These are phyloP conservation scores for Fusarium solani-melongenae DNA, from an alignment of 2,329 filamentous ascomycete genomes.

Conservation along the genomic window DNA sequence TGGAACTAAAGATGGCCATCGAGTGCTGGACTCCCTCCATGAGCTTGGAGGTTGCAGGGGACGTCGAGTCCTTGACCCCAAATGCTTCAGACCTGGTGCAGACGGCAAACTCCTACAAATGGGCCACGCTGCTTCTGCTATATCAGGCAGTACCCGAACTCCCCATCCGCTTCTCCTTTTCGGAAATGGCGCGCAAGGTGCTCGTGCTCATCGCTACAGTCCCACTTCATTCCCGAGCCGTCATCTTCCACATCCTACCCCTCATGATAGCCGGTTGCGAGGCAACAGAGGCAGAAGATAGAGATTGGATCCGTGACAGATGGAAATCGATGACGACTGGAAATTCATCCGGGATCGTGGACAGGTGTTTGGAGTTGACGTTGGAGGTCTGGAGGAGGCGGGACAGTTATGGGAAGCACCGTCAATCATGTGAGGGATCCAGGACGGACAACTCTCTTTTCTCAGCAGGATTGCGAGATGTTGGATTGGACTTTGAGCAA, in stretches of 20 bases:
- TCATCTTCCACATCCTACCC: constrained; percentile 20
- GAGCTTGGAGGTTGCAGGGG: background rate
- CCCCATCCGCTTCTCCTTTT: constrained; percentile 2
- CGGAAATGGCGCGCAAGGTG: constrained; percentile 18
- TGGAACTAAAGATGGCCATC: constrained; percentile 8
- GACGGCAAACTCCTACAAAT: constrained; percentile 26
- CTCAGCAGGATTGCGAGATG: background rate
- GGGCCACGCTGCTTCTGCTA: constrained; percentile 19
- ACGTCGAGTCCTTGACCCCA: constrained; percentile 3
- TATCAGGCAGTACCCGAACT: constrained; percentile 24
- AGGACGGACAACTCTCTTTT: background rate
- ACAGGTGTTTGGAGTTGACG: constrained; percentile 23
- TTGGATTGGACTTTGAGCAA: background rate
- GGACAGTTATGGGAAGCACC: background rate
- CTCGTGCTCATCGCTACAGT: constrained; percentile 22
- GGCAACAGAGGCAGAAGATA: constrained; percentile 14
- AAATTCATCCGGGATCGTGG: constrained; percentile 21
- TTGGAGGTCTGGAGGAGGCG: constrained; percentile 28
- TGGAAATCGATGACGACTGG: constrained; percentile 11
- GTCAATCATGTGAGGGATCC: background rate
- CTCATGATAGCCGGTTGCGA: constrained; percentile 27
- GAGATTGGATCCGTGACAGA: constrained; percentile 23
- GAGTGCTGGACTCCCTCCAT: constrained; percentile 12
- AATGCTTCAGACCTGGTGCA: constrained; percentile 10
- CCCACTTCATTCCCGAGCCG: constrained; percentile 7